A percentile compares a stretch with the other conserved stretches of the same genome.
phyloP scores from a whole-genome alignment of 345 rosid genomes.

The Dovyalis caffra region DNA sequence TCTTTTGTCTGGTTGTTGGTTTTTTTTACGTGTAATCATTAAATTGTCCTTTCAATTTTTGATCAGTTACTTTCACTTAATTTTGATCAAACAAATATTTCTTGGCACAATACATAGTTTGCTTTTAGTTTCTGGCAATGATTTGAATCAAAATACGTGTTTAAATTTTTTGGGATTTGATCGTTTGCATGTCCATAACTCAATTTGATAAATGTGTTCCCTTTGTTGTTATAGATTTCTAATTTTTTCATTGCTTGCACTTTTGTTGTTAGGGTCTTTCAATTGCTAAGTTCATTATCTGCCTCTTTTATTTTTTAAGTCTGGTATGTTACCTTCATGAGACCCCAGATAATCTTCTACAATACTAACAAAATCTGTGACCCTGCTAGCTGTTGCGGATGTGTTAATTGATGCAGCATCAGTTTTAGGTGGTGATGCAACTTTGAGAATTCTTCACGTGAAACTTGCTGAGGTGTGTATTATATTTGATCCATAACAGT shows the following conservation, averaged over 20 bases:
- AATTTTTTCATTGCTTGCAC: background rate
- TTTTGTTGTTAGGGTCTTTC: background rate
- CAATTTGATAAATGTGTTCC: background rate
- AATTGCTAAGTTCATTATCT: conserved; percentile 17
- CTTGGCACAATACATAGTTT: background rate
- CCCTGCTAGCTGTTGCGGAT: conserved; percentile 90
- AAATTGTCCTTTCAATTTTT: background rate
- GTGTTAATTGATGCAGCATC: conserved; percentile 88
- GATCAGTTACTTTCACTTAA: background rate
- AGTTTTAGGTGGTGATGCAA: conserved; percentile 88
- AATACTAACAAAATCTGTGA: conserved; percentile 40
- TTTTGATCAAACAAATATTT: background rate
- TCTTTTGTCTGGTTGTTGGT: no score
- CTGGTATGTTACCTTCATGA: conserved; percentile 17
- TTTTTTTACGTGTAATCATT: no score
- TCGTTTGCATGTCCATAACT: background rate
- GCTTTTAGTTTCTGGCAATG: background rate
- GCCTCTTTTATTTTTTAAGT: background rate
- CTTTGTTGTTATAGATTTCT: background rate
- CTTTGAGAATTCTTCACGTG: conserved; percentile 74
- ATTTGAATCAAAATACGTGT: background rate
- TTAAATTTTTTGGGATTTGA: background rate
- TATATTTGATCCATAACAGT: background rate
- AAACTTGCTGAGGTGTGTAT: conserved; percentile 82
- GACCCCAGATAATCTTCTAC: conserved; percentile 19